phyloP scores from a whole-genome alignment of 345 rosid species.

The Stellera chamaejasme region DNA sequence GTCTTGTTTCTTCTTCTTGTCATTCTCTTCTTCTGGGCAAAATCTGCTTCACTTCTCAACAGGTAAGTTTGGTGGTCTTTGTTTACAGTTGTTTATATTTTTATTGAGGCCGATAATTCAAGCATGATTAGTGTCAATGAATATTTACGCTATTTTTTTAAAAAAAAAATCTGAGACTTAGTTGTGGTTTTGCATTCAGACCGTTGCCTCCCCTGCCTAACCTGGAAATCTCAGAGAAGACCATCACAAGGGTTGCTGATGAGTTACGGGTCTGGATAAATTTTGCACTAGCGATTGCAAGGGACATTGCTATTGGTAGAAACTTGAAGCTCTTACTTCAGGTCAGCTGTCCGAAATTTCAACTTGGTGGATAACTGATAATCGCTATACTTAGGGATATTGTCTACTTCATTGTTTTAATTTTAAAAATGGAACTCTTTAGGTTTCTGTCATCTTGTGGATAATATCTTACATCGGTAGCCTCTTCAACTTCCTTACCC shows the following conservation, averaged over 20 bases:
- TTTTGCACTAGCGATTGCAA: slow-evolving; percentile 45
- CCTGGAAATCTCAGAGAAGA: slow-evolving; percentile 74
- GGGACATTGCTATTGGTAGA: slow-evolving; percentile 60
- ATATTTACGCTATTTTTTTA: background rate
- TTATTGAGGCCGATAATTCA: background rate
- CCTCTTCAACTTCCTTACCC: slow-evolving; percentile 65
- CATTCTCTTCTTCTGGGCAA: slow-evolving; percentile 90
- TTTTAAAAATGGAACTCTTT: slow-evolving; percentile 6
- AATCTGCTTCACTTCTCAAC: slow-evolving; percentile 91
- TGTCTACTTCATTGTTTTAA: background rate
- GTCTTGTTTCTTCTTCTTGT: slow-evolving; percentile 65
- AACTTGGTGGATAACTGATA: background rate
- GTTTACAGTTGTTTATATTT: background rate
- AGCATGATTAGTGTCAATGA: background rate
- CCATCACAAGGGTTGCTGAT: slow-evolving; percentile 40
- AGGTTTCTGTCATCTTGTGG: slow-evolving; percentile 63
- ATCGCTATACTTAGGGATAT: background rate
- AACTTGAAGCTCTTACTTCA: slow-evolving; percentile 53
- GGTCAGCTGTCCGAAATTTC: slow-evolving; percentile 28
- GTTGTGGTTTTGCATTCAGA: slow-evolving; percentile 32
- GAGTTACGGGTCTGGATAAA: slow-evolving; percentile 49
- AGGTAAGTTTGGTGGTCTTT: slow-evolving; percentile 31
- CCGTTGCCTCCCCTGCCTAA: slow-evolving; percentile 90
- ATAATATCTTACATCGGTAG: slow-evolving; percentile 53
- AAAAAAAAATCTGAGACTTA: background rate